Evolutionary conservation across 331 rosid genomes (phyloP), one percentile per base, ranked within the genome.

Genomic region (Malus hybrid): DNA sequence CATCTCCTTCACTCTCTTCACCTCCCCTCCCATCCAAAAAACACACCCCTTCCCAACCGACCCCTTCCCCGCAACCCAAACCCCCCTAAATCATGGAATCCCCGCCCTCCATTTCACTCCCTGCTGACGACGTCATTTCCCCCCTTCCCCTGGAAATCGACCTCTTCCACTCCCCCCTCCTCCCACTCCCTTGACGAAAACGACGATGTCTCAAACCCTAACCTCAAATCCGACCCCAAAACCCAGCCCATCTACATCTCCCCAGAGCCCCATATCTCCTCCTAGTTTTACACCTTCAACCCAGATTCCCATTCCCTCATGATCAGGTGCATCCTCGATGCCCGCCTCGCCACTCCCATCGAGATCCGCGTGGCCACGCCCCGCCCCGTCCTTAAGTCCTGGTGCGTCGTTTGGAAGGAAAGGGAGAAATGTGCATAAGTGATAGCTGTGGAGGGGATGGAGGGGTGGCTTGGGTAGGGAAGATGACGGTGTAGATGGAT

Each of bases 321-420:
- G 99, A 89, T 95, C 81, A 90, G 81, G 33, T 95, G 97, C 84
- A 88, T 95, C 72, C 79, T 92, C 72, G 90, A 89, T 73, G 80
- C 60, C 44, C 93, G 93, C 62, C 93, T 92, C 34, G 97, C 97
- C 34, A 75, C 88, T 8, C 88, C 99, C 18, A 28, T 79, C 9
- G 97, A 95, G 89, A 95, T 95, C 92, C 96, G 92, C 39, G 83
- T 69, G 79, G 99, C 97, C 61, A 92, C 97, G 1, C 90, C 99
- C 0, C 80, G 89, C 15, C 39, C 85, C 68, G 96, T 95, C 15
- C 96, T 95, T 75, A 83, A 89, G 71, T 95, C 99, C 0, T 95
- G 99, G 99, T 96, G 97, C 27, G 89, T 87, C 70, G 99, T 92
- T n/a, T 95, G 99, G 99, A 95, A 95, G 83, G 99, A 7, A 2